A percentile compares a stretch with the other conserved stretches of the same genome.
Conservation (phyloP, 768 basidiomycete species). For the Agaricus blazei region DNA sequence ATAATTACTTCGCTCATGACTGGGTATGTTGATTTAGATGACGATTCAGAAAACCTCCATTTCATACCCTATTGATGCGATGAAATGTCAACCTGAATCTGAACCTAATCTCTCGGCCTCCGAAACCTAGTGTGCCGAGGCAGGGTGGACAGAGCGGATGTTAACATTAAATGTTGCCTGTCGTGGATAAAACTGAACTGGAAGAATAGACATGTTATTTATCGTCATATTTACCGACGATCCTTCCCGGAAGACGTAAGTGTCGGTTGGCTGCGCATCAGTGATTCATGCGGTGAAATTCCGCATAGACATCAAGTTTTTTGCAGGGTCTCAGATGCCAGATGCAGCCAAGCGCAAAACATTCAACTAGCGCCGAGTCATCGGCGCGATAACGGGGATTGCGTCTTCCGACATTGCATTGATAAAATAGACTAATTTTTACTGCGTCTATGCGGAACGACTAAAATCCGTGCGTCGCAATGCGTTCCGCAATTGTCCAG, state of each 20-base stretch:
- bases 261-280: background rate
- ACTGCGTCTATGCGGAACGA: background rate
- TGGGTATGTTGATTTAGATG: background rate
- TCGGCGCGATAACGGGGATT: too few species aligned
- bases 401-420: too few species aligned
- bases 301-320: too few species aligned
- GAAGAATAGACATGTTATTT: background rate
- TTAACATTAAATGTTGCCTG: background rate
- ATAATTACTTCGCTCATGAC: background rate
- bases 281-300: background rate
- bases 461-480: constrained; percentile 48
- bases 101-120: constrained; percentile 29
- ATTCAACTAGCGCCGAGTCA: background rate
- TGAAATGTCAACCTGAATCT: constrained; percentile 16
- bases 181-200: background rate
- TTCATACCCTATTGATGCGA: constrained; percentile 3
- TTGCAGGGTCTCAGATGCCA: background rate
- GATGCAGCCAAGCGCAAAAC: background rate
- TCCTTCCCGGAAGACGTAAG: constrained; percentile 2
- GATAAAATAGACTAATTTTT: background rate
- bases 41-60: background rate
- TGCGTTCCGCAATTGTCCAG: constrained; percentile 67
- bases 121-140: constrained; percentile 19
- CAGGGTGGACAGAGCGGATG: background rate
- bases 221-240: constrained; percentile 1